Evolutionary conservation across 495 filamentous ascomycete species (phyloP).

Genomic region (Xylaria intraflava): DNA sequence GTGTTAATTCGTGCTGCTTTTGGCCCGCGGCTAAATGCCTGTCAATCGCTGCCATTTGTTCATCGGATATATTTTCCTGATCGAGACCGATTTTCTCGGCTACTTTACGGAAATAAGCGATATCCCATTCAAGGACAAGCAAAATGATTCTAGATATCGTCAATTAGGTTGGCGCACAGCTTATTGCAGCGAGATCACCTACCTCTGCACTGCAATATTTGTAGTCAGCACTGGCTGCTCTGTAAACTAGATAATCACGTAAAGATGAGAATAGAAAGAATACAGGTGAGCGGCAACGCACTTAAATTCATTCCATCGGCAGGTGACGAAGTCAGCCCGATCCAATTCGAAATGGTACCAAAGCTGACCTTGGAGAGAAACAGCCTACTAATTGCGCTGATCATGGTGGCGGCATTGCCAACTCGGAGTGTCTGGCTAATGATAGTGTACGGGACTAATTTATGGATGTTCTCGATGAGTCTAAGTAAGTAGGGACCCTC

Average conservation of each 20-base stretch:
- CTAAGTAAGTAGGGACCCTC: conserved; percentile 57
- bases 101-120: conserved; percentile 47
- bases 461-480: conserved; percentile 51
- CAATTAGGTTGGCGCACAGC: neutral
- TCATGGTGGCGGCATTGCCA: conserved; percentile 64
- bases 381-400: conserved; percentile 56
- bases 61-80: conserved; percentile 41
- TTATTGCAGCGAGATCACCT: conserved; percentile 4
- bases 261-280: neutral
- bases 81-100: conserved; percentile 47
- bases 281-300: neutral
- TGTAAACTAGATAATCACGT: neutral
- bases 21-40: conserved; percentile 39
- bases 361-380: conserved; percentile 59
- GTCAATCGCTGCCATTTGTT: conserved; percentile 44
- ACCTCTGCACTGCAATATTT: conserved; percentile 46
- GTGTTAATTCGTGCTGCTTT: conserved; percentile 42
- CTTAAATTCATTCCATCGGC: conserved; percentile 62
- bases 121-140: conserved; percentile 55
- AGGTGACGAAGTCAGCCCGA: conserved; percentile 51
- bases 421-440: conserved; percentile 57
- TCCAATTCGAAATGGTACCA: conserved; percentile 57
- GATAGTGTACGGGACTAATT: conserved; percentile 53
- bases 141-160: conserved; percentile 50
- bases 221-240: neutral